These are phyloP conservation scores for Proliferodiscus dingleyae DNA, from an alignment of 2,329 filamentous ascomycete genomes.

Conservation along the genomic window DNA sequence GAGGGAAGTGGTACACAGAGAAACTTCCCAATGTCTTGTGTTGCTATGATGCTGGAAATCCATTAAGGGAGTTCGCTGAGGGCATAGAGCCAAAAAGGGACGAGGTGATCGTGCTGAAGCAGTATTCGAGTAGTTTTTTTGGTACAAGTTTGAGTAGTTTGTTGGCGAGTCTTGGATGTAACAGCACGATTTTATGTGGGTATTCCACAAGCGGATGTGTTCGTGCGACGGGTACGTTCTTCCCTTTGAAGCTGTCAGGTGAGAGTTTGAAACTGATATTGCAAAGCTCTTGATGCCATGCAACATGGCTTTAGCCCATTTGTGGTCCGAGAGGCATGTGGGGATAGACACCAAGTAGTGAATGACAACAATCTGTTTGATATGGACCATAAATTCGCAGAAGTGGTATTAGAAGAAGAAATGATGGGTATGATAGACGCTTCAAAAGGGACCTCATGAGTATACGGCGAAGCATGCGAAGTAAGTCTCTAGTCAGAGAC, in stretches of 20 bases:
- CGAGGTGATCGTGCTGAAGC: conserved; percentile 38
- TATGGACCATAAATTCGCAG: conserved; percentile 42
- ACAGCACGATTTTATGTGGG: conserved; percentile 42
- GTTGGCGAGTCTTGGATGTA: conserved; percentile 35
- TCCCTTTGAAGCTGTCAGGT: not conserved
- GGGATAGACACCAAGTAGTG: conserved; percentile 40
- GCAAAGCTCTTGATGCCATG: conserved; percentile 38
- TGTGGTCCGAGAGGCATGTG: conserved; percentile 41
- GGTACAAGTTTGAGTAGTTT: conserved; percentile 39
- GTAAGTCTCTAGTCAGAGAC: too few relatives aligned
- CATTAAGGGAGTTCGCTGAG: conserved; percentile 10
- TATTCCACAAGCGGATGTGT: conserved; percentile 45
- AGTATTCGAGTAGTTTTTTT: conserved; percentile 42
- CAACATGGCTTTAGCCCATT: conserved; percentile 39
- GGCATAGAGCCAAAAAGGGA: conserved; percentile 6
- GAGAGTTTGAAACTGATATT: not conserved
- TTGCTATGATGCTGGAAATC: conserved; percentile 12
- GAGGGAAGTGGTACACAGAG: conserved; percentile 12
- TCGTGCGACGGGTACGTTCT: conserved; percentile 31
- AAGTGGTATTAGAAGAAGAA: conserved; percentile 36
- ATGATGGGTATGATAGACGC: conserved; percentile 7
- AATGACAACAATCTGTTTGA: conserved; percentile 44
- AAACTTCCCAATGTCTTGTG: conserved; percentile 12
- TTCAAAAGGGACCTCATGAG: not conserved
- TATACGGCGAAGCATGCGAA: too few relatives aligned